These are phyloP conservation scores for Keithomyces neogunnii DNA, from an alignment of 2,329 filamentous ascomycete genomes.

Conservation along the genomic window DNA sequence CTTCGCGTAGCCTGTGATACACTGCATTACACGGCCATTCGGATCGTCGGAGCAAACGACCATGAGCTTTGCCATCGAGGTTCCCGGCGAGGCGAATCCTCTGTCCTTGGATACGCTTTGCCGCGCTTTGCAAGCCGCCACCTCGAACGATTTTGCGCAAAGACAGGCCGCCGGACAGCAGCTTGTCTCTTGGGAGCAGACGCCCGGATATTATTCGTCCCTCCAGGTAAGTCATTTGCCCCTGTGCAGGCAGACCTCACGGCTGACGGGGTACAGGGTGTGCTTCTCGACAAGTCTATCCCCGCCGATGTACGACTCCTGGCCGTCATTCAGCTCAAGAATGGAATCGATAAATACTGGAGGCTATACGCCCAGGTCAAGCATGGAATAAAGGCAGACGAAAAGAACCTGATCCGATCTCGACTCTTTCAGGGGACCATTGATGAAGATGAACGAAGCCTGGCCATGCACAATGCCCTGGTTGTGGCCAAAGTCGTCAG, in stretches of 20 bases:
- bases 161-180: slow-evolving; percentile 63
- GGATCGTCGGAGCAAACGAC: slow-evolving; percentile 7
- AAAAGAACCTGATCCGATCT: slow-evolving; percentile 69
- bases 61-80: slow-evolving; percentile 69
- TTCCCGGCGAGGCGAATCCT: slow-evolving; percentile 72
- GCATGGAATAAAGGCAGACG: slow-evolving; percentile 63
- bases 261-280: slow-evolving; percentile 40
- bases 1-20: background rate
- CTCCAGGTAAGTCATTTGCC: slow-evolving; percentile 48
- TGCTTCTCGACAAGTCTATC: slow-evolving; percentile 72
- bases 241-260: background rate
- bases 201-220: slow-evolving; percentile 56
- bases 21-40: background rate
- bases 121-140: slow-evolving; percentile 54
- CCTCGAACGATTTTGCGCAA: slow-evolving; percentile 52
- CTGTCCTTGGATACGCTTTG: slow-evolving; percentile 56
- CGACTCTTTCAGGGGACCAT: slow-evolving; percentile 70
- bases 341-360: slow-evolving; percentile 95
- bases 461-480: slow-evolving; percentile 83
- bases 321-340: slow-evolving; percentile 89
- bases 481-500: slow-evolving; percentile 81
- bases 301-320: slow-evolving; percentile 76
- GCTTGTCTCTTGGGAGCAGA: slow-evolving; percentile 61
- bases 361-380: slow-evolving; percentile 46
- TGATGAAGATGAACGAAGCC: slow-evolving; percentile 62